Evolutionary conservation across 75 land plant genomes (phyloP), one percentile per base, ranked within the genome.

Genomic region (Adiantum capillusveneris): DNA sequence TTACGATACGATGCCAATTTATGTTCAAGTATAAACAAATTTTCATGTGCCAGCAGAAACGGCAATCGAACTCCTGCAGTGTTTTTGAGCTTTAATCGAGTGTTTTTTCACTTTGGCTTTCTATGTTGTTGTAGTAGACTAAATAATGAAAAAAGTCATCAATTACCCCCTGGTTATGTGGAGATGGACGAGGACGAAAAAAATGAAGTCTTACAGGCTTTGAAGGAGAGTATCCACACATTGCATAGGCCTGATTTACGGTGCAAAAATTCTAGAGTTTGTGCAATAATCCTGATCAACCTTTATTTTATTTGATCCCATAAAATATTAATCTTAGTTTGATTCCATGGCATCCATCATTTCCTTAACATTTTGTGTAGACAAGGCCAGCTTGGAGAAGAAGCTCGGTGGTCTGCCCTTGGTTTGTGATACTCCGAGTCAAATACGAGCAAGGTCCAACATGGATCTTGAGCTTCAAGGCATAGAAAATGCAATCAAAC

Each of bases 121-220:
- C 51, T 21, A 26, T 45, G 37, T 34, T 34, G 9, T 34, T 34
- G 3, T 18, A 51, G 29, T 31, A 72, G 75, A 46, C 29, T 72
- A 17, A 70, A 53, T 29, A 70, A 49, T 22, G 70, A 65, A n/a
- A 41, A 72, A 58, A 46, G 29, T n/a, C 58, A 72, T 29, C 45
- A 65, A 37, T 59, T 72, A 51, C 69, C 75, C 3, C 75, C 75
- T 5, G 75, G 74, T 16, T 49, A 66, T 34, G 69, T 72, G 29
- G 50, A 66, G 31, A 65, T 72, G 53, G 31, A 53, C 18, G 64
- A 72, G 0, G 62, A 49, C 19, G 75, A 72, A 19, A 65, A 60
- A 51, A 14, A 56, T 19, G 75, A 72, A 31, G 70, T 72, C n/a
- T 51, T 72, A 41, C 58, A 51, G 31, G 66, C 68, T 0, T 56